Base-by-base conservation (phyloP, 257 asterid species). In the Penstemon newberryi region DNA sequence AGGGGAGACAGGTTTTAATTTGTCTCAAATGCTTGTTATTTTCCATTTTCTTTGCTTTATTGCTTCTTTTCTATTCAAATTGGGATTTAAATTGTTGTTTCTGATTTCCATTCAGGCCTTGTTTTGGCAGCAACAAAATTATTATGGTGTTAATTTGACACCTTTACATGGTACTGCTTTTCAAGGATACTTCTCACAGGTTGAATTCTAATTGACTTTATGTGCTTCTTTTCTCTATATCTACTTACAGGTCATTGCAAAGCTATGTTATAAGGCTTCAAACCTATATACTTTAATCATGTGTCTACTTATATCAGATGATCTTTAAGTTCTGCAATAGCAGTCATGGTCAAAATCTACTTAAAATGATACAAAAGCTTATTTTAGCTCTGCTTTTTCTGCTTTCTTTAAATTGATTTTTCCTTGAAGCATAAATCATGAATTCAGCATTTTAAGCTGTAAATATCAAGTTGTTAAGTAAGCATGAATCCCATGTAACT, bases 171-270 rank as follows among this genome's bases (percentile, higher is more conserved):
- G 88, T 67, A 82, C 98, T 66, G 98, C 99, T 71, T 89, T 87
- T 82, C 85, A 91, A 77, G 99, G 99, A 82, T 94, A 91, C 86
- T 94, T 94, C 79, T 86, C 99, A 33, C 99, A 94, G 99, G 99
- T 94, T 62, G 50, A 25, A 77, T 66, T 69, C 67, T 42, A 18
- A 41, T 38, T 66, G 15, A 62, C 55, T 60, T 49, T 37, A 10
- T 70, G 13, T 43, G 60, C 64, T 61, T 13, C 70, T 61, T 65
- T 25, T 19, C 43, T 63, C 37, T 51, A 37, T 53, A 69, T 45
- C 45, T 71, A 15, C 19, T 50, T 42, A 42, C 50, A 52, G 40
- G 6, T 46, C 60, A 45, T 65, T 63, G 12, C 36, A 18, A 56
- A 12, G 42, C 55, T 25, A 37, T 60, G 13, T 41, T 40, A 4